These are phyloP conservation scores for Lasiodiplodia theobromae DNA, from an alignment of 2,329 filamentous ascomycete genomes.

Conservation along the genomic window DNA sequence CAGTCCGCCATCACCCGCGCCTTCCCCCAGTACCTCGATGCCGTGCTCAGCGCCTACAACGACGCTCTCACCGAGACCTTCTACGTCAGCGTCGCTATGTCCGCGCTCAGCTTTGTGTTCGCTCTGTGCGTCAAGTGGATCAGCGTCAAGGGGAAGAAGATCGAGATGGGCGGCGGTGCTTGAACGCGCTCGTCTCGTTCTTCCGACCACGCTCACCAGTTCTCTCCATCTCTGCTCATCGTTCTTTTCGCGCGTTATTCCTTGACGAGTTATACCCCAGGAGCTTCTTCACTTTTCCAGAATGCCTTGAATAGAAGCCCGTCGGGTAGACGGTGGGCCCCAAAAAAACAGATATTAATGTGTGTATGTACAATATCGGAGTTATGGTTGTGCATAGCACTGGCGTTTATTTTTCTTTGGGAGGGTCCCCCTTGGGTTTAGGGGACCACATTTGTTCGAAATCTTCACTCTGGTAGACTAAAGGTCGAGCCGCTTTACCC, in stretches of 20 bases:
- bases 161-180: constrained; percentile 28
- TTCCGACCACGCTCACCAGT: not conserved
- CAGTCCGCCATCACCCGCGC: constrained; percentile 56
- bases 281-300: not conserved
- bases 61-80: constrained; percentile 65
- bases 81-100: constrained; percentile 64
- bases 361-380: not conserved
- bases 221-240: not conserved
- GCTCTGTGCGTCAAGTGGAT: constrained; percentile 68
- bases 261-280: not conserved
- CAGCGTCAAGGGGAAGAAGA: constrained; percentile 66
- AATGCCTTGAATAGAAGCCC: constrained; percentile 1
- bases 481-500: not conserved
- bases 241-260: not conserved
- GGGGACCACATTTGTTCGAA: not conserved
- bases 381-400: constrained; percentile 1
- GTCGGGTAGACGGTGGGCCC: not conserved
- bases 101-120: constrained; percentile 62
- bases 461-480: constrained; percentile 13
- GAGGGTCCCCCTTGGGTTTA: not conserved
- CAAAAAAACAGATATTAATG: constrained; percentile 1
- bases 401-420: not conserved
- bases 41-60: constrained; percentile 71
- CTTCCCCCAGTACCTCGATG: constrained; percentile 52
- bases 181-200: not conserved